Evolutionary conservation across 441 rosid genomes (phyloP).

Genomic region (Raphanus hybrid): DNA sequence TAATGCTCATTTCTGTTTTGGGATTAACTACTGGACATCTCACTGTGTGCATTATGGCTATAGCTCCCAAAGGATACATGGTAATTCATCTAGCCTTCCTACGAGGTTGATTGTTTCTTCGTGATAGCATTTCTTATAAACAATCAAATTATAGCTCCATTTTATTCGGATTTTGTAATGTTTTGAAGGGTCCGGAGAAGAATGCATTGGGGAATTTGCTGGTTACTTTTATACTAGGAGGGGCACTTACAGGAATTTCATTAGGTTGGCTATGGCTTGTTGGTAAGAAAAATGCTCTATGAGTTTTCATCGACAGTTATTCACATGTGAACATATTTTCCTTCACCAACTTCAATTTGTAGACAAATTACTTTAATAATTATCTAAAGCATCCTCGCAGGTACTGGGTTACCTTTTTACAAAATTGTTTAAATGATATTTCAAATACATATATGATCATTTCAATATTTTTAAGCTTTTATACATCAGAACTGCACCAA

Average conservation of each 20-base stretch:
- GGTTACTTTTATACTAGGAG: constrained; percentile 62
- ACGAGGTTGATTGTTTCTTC: background rate
- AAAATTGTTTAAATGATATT: too few species aligned
- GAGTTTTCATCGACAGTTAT: background rate
- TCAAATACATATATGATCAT: too few species aligned
- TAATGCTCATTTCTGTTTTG: constrained; percentile 66
- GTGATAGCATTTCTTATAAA: background rate
- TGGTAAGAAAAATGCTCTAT: constrained; percentile 57
- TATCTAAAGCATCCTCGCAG: too few species aligned
- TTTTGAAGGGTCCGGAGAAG: constrained; percentile 81
- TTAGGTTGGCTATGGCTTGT: constrained; percentile 96
- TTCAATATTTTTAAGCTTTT: too few species aligned
- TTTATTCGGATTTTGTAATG: constrained; percentile 4
- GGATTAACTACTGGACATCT: constrained; percentile 81
- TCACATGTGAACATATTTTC: background rate
- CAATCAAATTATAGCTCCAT: background rate
- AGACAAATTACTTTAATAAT: background rate
- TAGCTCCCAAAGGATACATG: constrained; percentile 91
- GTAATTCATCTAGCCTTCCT: constrained; percentile 41
- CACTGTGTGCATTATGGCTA: constrained; percentile 75
- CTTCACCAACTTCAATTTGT: background rate
- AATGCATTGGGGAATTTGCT: constrained; percentile 86
- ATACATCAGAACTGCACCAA: too few species aligned
- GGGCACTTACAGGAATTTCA: constrained; percentile 70
- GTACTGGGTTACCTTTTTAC: too few species aligned